These are phyloP conservation scores for Magnaporthiopsis rhizophila DNA, from an alignment of 2,329 filamentous ascomycete genomes.

Conservation along the genomic window DNA sequence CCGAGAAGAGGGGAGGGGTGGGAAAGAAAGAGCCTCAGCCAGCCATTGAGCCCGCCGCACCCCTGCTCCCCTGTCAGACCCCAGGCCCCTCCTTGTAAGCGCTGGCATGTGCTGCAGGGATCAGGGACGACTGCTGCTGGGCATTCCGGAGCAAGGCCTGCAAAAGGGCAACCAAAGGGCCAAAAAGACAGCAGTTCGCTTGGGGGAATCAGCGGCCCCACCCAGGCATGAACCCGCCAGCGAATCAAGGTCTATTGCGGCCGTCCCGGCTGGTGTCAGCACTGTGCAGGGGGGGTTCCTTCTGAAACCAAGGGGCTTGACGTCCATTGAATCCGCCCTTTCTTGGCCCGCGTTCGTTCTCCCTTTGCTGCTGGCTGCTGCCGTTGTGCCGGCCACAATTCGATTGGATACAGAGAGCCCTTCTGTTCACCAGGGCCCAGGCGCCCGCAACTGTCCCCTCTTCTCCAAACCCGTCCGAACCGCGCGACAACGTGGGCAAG, in stretches of 20 bases:
- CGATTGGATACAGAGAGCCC: too few species aligned
- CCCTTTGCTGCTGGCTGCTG: too few species aligned
- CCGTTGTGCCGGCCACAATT: too few species aligned
- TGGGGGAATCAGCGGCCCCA: background rate
- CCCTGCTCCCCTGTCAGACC: background rate
- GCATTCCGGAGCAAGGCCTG: background rate
- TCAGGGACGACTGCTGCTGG: background rate
- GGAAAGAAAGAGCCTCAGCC: background rate
- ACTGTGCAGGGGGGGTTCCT: background rate
- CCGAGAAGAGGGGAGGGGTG: too few species aligned
- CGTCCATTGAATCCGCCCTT: background rate
- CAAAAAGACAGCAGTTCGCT: background rate
- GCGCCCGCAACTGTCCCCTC: too few species aligned
- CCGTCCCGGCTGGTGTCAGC: background rate
- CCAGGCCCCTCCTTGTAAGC: background rate
- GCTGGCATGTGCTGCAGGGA: background rate
- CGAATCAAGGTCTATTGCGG: background rate
- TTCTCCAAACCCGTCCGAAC: background rate
- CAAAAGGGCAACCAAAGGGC: background rate
- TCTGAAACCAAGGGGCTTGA: conserved; percentile 17
- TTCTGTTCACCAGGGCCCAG: too few species aligned
- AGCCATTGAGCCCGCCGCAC: background rate
- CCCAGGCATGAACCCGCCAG: too few species aligned
- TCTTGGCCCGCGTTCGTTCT: background rate
- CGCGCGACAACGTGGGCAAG: background rate